Conservation (phyloP, 768 basidiomycete genomes). For the Lactarius psammicola region DNA sequence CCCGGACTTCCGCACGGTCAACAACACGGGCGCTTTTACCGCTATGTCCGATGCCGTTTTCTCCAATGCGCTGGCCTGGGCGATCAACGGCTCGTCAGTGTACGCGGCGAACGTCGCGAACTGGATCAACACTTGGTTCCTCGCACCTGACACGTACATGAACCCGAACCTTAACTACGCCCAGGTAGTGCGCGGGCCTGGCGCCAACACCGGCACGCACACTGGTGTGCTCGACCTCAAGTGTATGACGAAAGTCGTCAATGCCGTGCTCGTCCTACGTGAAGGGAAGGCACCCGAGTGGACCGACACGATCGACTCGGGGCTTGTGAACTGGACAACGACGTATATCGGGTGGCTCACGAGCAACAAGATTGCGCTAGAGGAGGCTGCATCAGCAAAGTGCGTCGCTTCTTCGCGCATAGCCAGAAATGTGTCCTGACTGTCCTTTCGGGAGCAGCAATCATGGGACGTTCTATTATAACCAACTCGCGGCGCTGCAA, state of each 20-base stretch:
- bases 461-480: conserved; percentile 37
- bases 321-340: conserved; percentile 33
- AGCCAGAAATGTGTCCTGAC: not conserved
- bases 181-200: conserved; percentile 28
- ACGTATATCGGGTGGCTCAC: conserved; percentile 36
- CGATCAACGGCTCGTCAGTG: conserved; percentile 31
- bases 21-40: conserved; percentile 34
- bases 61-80: conserved; percentile 37
- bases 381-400: conserved; percentile 32
- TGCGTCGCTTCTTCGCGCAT: conserved; percentile 19
- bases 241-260: conserved; percentile 35
- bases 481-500: conserved; percentile 35
- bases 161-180: conserved; percentile 34
- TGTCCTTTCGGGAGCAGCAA: conserved; percentile 31
- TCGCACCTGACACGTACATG: conserved; percentile 35
- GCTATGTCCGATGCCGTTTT: conserved; percentile 36
- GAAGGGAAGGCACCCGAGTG: conserved; percentile 31
- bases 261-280: conserved; percentile 34
- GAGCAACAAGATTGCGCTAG: conserved; percentile 29
- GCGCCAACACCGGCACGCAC: not conserved
- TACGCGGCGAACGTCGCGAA: conserved; percentile 32
- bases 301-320: conserved; percentile 32
- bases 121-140: conserved; percentile 37
- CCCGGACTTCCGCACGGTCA: conserved; percentile 35
- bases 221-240: conserved; percentile 31